Evolutionary conservation across 208 protist genomes (phyloP), one percentile per base, ranked within the genome.

Genomic region (Trypanosoma vivax): DNA sequence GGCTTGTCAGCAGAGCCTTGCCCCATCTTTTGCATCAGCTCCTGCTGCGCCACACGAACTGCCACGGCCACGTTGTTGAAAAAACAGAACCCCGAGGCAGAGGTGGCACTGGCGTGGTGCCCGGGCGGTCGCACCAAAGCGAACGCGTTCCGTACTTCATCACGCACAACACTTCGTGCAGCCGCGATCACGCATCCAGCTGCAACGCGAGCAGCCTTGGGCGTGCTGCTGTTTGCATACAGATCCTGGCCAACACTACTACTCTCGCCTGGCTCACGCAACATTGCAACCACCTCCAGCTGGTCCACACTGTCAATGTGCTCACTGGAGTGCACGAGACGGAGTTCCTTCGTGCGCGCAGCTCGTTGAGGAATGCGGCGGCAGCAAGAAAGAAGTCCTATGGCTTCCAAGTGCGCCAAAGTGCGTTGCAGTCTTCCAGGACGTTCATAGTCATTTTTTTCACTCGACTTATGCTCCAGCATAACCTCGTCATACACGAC

Each of bases 11-110:
- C 41, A 10, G 34, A 11, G 6, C 9, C 25, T 18, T 40, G 43
- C 13, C 28, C 16, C 31, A 51, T 28, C 18, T 14, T 25, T n/a
- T n/a, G n/a, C n/a, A n/a, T n/a, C 31, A 85, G 30, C 28, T 73
- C 60, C 40, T 68, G 51, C 67, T 96, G 92, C 6, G 82, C 84
- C 11, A 63, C 78, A 19, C 88, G 73, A 0, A 83, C 92, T 1
- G 88, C 92, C 0, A 96, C 86, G 0, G 89, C 92, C 19, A 93
- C 88, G 51, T 96, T 96, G 66, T 95, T 95, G 56, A 88, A 94
- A 24, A 96, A 78, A 70, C 92, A 97, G 57, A 96, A 97, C 0
- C 92, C 92, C 3, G 72, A 77, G 2, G 89, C 62, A 16, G 48
- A 50, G n/a, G 50, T 66, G 1, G 63, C 25, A 23, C 57, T 56